Evolutionary conservation across 148 eudicot species (phyloP), one percentile per base, ranked within the genome.

Genomic region (Amaranthus cruentus): DNA sequence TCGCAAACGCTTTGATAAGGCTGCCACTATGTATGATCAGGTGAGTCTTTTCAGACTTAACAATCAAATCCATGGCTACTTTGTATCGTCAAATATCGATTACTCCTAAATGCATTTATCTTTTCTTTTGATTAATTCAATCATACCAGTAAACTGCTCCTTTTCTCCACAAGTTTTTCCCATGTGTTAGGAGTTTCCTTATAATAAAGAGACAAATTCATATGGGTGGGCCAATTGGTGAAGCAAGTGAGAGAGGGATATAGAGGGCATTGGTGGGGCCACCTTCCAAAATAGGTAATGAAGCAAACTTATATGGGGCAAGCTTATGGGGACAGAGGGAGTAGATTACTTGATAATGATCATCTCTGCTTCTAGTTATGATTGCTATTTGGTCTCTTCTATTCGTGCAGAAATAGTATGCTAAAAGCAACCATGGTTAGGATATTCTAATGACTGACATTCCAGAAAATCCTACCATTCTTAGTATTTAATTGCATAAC

Each of bases 1-100:
- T 74, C 86, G 96, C 73, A 93, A 88, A 78, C 92, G 97, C 66
- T 91, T 91, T 87, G 98, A 93, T 84, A 93, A 93, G 83, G 95
- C 95, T 48, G 85, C 84, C 77, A 75, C 77, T 70, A 74, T 77
- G 66, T 91, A 91, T 73, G 95, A 91, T 65, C 98, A 93, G 92
- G 98, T 83, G 69, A 74, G 74, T 79, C 62, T 14, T 64, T 14
- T 74, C 66, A 9, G 14, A 54, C 11, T 68, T 47, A 74, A 54
- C 14, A 46, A 4, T 47, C 8, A 28, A 28, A 28, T 28, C 38
- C 38, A 28, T 28, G 15, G 47, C 6, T 49, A 9, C 5, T 10
- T 4, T 9, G 52, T 14, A 9, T 14, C 47, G 44, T 9, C 55
- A 7, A 7, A 8, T 53, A 59, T 38, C 42, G 9, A 13, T 7